These are phyloP conservation scores for Fusarium graminum DNA, from an alignment of 2,329 filamentous ascomycete species.

Conservation along the genomic window DNA sequence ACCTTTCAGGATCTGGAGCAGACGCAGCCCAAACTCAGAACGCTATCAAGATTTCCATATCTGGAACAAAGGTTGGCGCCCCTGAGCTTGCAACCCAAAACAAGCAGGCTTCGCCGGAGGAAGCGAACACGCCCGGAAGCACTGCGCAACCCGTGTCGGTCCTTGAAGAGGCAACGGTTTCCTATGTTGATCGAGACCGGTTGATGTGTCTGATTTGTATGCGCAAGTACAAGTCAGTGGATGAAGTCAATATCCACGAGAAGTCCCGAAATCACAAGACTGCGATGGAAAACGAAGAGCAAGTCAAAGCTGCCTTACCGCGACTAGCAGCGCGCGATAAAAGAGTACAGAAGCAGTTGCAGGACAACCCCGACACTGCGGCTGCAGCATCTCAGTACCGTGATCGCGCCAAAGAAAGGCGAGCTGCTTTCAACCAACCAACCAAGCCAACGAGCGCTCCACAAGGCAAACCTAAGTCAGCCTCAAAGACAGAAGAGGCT, in stretches of 20 bases:
- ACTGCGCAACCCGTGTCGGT: slow-evolving; percentile 5
- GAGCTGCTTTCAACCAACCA: slow-evolving; percentile 72
- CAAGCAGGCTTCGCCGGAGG: slow-evolving; percentile 32
- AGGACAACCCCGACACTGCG: slow-evolving; percentile 43
- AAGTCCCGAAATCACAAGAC: slow-evolving; percentile 58
- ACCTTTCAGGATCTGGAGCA: slow-evolving; percentile 30
- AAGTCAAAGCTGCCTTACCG: slow-evolving; percentile 63
- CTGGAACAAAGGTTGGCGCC: slow-evolving; percentile 41
- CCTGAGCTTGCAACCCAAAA: slow-evolving; percentile 19
- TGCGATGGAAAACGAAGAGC: slow-evolving; percentile 57
- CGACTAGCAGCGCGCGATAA: slow-evolving; percentile 58
- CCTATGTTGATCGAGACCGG: slow-evolving; percentile 70
- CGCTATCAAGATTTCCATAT: slow-evolving; percentile 53
- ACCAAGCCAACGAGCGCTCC: slow-evolving; percentile 60
- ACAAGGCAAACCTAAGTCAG: slow-evolving; percentile 54
- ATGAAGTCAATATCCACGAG: slow-evolving; percentile 60
- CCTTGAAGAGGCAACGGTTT: slow-evolving; percentile 50
- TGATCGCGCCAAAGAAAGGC: slow-evolving; percentile 76
- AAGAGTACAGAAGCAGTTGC: slow-evolving; percentile 51
- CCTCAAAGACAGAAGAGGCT: slow-evolving; percentile 39
- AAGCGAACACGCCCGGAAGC: slow-evolving; percentile 5
- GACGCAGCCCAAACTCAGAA: slow-evolving; percentile 40
- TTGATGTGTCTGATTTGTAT: slow-evolving; percentile 62
- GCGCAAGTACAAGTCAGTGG: slow-evolving; percentile 61
- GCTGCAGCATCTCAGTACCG: slow-evolving; percentile 62